Conservation (phyloP, 805 yeast genomes). For the Monosporozyma siamensis region DNA sequence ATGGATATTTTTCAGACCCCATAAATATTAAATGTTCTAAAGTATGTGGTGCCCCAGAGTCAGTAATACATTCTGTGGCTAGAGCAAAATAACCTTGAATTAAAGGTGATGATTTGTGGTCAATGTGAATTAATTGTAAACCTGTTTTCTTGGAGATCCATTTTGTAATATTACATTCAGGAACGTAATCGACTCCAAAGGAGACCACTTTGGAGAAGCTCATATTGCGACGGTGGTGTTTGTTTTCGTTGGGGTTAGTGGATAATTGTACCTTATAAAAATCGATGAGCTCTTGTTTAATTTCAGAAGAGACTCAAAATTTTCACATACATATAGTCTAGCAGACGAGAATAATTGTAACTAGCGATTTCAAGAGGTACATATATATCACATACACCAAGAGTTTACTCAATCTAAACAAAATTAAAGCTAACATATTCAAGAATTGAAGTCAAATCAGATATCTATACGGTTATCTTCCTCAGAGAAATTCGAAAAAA, state of each 20-base stretch:
- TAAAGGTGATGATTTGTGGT: slow-evolving; percentile 69
- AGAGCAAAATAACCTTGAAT: slow-evolving; percentile 94
- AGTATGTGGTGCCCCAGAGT: slow-evolving; percentile 92
- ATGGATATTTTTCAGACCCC: slow-evolving; percentile 87
- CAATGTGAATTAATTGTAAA: slow-evolving; percentile 64
- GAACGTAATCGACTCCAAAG: slow-evolving; percentile 68
- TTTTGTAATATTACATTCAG: slow-evolving; percentile 51
- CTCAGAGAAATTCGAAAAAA: slow-evolving; percentile 9
- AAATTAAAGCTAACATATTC: too few relatives aligned
- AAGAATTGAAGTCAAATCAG: too few relatives aligned
- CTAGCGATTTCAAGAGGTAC: too few relatives aligned
- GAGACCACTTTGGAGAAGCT: slow-evolving; percentile 30
- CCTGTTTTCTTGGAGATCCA: slow-evolving; percentile 80
- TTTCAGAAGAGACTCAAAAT: neutral
- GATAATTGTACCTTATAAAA: neutral
- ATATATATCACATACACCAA: too few relatives aligned
- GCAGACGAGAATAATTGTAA: too few relatives aligned
- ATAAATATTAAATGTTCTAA: slow-evolving; percentile 87
- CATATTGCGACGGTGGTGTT: neutral
- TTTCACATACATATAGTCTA: too few relatives aligned
- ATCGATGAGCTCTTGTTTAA: too few relatives aligned
- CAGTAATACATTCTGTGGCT: slow-evolving; percentile 81
- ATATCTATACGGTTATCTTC: slow-evolving; percentile 27
- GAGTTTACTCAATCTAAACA: too few relatives aligned
- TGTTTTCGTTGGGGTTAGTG: too few relatives aligned